Percentiles rank a stretch among this genome's conserved stretches.
Evolutionary conservation across 1,284 basidiomycete genomes (phyloP).

Genomic region (Ceratobasidium sp.): DNA sequence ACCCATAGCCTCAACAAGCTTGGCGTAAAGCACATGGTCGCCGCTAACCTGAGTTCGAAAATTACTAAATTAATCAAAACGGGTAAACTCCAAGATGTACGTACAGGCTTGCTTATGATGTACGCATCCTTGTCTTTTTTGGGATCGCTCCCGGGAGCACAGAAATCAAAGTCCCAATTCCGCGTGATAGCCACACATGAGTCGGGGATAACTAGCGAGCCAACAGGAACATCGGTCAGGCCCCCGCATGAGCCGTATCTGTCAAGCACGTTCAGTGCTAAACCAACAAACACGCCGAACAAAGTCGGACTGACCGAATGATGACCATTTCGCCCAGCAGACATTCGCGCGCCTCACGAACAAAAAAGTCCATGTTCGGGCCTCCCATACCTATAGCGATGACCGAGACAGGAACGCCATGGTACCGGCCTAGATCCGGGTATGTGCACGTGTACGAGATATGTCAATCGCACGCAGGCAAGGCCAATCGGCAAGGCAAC

Average conservation of each 20-base stretch:
- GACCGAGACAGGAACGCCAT: slow-evolving; percentile 76
- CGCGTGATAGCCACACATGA: slow-evolving; percentile 75
- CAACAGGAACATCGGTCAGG: slow-evolving; percentile 77
- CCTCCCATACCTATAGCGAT: slow-evolving; percentile 87
- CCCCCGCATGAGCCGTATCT: slow-evolving; percentile 85
- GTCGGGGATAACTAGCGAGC: slow-evolving; percentile 78
- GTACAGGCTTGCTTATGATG: slow-evolving; percentile 75
- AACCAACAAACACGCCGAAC: background rate
- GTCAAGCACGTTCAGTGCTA: slow-evolving; percentile 33
- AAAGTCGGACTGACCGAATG: slow-evolving; percentile 67
- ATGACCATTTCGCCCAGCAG: slow-evolving; percentile 81
- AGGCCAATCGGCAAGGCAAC: no score
- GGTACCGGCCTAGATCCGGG: slow-evolving; percentile 62
- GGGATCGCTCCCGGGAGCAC: slow-evolving; percentile 22
- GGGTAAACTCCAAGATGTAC: slow-evolving; percentile 50
- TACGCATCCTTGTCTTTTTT: slow-evolving; percentile 64
- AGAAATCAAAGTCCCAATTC: slow-evolving; percentile 84
- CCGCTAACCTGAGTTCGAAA: slow-evolving; percentile 63
- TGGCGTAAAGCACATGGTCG: slow-evolving; percentile 66
- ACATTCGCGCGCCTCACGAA: slow-evolving; percentile 84
- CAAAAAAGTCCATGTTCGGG: slow-evolving; percentile 86
- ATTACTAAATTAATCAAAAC: background rate
- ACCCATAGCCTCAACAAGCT: slow-evolving; percentile 48
- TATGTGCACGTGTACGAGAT: background rate
- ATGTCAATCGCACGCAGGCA: no score